Evolutionary conservation across 2,329 filamentous ascomycete genomes (phyloP).

Genomic region (Colletotrichum tabaci): DNA sequence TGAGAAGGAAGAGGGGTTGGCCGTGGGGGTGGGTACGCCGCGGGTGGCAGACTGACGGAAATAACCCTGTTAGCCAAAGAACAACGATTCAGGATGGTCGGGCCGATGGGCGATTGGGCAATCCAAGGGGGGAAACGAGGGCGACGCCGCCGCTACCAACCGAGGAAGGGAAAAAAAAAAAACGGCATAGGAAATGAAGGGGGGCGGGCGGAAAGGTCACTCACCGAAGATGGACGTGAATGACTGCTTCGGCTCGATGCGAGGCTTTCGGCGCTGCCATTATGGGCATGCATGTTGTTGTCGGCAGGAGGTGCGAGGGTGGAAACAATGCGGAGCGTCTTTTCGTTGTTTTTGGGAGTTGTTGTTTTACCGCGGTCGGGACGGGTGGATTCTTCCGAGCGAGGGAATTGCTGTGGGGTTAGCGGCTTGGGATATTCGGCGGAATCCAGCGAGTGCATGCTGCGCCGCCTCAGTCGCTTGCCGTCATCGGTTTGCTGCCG

Average conservation of each 20-base stretch:
- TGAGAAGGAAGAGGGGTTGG: slow-evolving; percentile 69
- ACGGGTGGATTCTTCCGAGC: slow-evolving; percentile 48
- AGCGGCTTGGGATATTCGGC: slow-evolving; percentile 57
- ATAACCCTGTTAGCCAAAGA: slow-evolving; percentile 64
- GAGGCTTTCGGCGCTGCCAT: slow-evolving; percentile 76
- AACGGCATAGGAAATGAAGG: neutral
- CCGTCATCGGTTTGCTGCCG: slow-evolving; percentile 76
- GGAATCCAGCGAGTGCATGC: slow-evolving; percentile 78
- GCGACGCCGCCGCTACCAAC: slow-evolving; percentile 5
- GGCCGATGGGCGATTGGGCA: slow-evolving; percentile 59
- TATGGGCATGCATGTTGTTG: slow-evolving; percentile 57
- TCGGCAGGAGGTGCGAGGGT: slow-evolving; percentile 45
- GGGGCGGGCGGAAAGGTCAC: slow-evolving; percentile 52
- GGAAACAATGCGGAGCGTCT: slow-evolving; percentile 56
- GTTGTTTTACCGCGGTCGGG: slow-evolving; percentile 33
- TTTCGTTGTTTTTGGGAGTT: slow-evolving; percentile 50
- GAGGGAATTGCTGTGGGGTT: slow-evolving; percentile 55
- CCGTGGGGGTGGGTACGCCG: slow-evolving; percentile 67
- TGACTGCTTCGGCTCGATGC: slow-evolving; percentile 70
- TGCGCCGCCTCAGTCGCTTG: slow-evolving; percentile 85
- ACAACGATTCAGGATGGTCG: slow-evolving; percentile 49
- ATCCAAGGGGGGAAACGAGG: slow-evolving; percentile 46
- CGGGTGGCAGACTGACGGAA: slow-evolving; percentile 72
- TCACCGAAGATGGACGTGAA: slow-evolving; percentile 77
- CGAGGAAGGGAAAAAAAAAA: slow-evolving; percentile 13